Evolutionary conservation across 2,329 filamentous ascomycete species (phyloP), one percentile per base, ranked within the genome.

Genomic region (Tolypocladium ophioglossoides): DNA sequence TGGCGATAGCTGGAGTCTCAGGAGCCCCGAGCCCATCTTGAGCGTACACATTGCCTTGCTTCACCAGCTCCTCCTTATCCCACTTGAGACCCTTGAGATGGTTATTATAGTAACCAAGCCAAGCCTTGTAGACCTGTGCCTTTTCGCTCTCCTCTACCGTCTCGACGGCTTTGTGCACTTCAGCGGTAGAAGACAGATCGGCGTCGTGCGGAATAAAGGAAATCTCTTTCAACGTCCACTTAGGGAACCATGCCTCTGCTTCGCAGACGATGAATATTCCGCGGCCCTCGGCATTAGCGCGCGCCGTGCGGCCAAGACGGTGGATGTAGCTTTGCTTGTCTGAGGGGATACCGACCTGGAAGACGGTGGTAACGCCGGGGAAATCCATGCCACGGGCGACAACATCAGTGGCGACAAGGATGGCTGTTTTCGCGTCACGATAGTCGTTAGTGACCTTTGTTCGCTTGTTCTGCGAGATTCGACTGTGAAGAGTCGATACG

Each of bases 331-430:
- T 78, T 64, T 86, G 80, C 58, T 78, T 78, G 59, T 79, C 78
- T 5, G 73, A 69, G 11, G 84, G 81, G 5, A 83, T 66, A 53
- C 84, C 82, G 20, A 83, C 70, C 64, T 87, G 84, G 61, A 86
- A 78, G 53, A 87, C 82, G 57, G 83, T 80, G 18, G 81, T 84
- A 39, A 87, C 83, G n/a, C 78, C 75, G 0, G 84, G 84, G 65
- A 87, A 87, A 62, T 88, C 85, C 82, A 89, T 86, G 59, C 85
- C 85, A 58, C 85, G 81, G 12, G 84, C 84, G 27, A 86, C 81
- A 39, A 89, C 84, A 62, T 89, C 85, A 0, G 85, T 87, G 3
- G 85, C 85, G 52, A 87, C 78, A 44, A 88, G 73, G 51, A 87
- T 76, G 39, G 72, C 74, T 16, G 66, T 68, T 11, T 66, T 65